phyloP scores from a whole-genome alignment of 495 filamentous ascomycete species.

The Penicillium macrosclerotiorum region DNA sequence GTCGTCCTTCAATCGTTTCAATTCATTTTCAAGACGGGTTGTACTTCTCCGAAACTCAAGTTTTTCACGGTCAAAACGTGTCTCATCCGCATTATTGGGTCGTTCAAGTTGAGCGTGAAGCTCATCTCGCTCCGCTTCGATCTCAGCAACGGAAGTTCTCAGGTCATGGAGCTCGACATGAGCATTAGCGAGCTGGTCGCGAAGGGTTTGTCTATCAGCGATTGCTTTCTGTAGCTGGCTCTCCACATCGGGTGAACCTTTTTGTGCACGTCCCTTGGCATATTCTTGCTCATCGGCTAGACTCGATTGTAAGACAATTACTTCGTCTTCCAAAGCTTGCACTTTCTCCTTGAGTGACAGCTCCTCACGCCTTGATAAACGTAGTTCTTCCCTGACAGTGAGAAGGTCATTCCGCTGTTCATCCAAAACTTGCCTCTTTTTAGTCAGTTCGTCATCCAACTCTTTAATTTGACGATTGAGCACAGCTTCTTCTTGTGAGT shows the following conservation, averaged over 20 bases:
- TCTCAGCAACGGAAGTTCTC: constrained; percentile 48
- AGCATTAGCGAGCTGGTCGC: constrained; percentile 60
- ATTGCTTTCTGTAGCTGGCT: constrained; percentile 47
- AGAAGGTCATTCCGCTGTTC: constrained; percentile 58
- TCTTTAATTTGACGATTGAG: constrained; percentile 57
- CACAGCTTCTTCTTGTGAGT: constrained; percentile 53
- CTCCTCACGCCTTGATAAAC: constrained; percentile 62
- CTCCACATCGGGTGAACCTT: constrained; percentile 46
- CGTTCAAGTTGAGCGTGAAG: constrained; percentile 55
- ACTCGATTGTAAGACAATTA: constrained; percentile 70
- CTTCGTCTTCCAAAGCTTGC: constrained; percentile 75
- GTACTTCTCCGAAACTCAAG: constrained; percentile 59
- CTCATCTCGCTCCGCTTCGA: constrained; percentile 64
- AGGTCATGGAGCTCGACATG: constrained; percentile 60
- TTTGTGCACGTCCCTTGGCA: constrained; percentile 54
- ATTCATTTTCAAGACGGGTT: constrained; percentile 57
- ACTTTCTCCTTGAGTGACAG: constrained; percentile 63
- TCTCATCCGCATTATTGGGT: constrained; percentile 49
- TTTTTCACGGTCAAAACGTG: constrained; percentile 60
- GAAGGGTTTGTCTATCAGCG: constrained; percentile 58
- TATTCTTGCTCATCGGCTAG: constrained; percentile 73
- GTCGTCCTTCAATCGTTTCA: constrained; percentile 58
- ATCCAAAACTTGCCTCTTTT: constrained; percentile 52
- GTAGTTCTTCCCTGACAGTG: constrained; percentile 63
- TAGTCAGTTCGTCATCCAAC: constrained; percentile 53